Evolutionary conservation across 768 basidiomycete genomes (phyloP).

Genomic region (Phylloporus sp.): DNA sequence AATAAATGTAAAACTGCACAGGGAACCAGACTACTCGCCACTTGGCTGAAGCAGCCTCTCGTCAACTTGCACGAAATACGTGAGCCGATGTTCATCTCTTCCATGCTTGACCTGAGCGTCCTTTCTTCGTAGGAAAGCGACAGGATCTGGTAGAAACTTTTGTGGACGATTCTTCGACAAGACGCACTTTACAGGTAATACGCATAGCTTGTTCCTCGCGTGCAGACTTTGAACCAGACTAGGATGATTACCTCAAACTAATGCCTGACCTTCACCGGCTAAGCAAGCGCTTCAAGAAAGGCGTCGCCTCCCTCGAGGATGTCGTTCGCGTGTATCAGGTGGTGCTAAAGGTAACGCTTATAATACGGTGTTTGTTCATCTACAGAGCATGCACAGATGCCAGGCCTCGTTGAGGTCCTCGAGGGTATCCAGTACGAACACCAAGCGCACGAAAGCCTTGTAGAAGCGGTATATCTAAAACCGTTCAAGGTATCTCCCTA

Average conservation of each 20-base stretch:
- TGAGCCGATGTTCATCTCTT: constrained; percentile 35
- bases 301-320: constrained; percentile 82
- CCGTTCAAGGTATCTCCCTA: constrained; percentile 49
- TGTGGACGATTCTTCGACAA: constrained; percentile 67
- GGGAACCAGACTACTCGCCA: constrained; percentile 79
- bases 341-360: constrained; percentile 58
- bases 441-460: constrained; percentile 45
- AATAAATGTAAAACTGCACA: constrained; percentile 97
- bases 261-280: constrained; percentile 95
- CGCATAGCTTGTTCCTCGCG: background rate
- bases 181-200: constrained; percentile 69
- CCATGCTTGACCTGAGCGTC: too few species aligned
- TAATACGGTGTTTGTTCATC: background rate
- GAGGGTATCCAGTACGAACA: constrained; percentile 44
- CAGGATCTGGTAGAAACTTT: constrained; percentile 87
- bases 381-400: constrained; percentile 46
- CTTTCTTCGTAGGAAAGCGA: constrained; percentile 56
- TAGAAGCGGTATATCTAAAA: constrained; percentile 64
- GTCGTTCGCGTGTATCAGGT: constrained; percentile 96
- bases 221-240: constrained; percentile 1
- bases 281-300: constrained; percentile 85
- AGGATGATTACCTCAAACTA: constrained; percentile 83
- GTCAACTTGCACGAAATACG: constrained; percentile 92
- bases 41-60: constrained; percentile 95
- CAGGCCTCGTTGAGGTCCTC: constrained; percentile 65